Percentiles rank a stretch among this genome's conserved stretches.
phyloP scores from a whole-genome alignment of 2,329 filamentous ascomycete genomes.

The Aureobasidium sp. region DNA sequence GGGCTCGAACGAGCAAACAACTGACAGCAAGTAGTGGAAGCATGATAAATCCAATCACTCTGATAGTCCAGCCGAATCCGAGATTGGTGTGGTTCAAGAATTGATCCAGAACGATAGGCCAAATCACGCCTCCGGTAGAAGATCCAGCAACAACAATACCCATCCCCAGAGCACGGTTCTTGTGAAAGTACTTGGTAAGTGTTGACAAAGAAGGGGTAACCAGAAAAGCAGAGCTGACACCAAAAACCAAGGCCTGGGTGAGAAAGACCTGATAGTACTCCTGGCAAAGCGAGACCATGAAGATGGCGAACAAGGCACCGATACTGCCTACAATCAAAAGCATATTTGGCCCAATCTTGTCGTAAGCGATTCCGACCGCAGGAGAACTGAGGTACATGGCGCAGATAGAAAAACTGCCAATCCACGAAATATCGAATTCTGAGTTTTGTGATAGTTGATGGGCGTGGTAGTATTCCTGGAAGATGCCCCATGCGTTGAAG shows the following conservation, averaged over 20 bases:
- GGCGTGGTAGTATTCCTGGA: conserved; percentile 24
- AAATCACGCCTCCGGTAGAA: conserved; percentile 46
- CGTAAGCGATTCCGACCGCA: conserved; percentile 24
- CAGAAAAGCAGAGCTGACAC: conserved; percentile 36
- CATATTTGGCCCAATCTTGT: conserved; percentile 24
- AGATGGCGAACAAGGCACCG: conserved; percentile 24
- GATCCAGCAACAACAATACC: conserved; percentile 43
- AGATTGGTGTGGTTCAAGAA: conserved; percentile 41
- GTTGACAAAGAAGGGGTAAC: conserved; percentile 41
- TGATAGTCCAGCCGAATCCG: conserved; percentile 49
- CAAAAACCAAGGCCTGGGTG: conserved; percentile 42
- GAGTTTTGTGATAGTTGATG: conserved; percentile 19
- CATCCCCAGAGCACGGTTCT: conserved; percentile 40
- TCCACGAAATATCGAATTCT: conserved; percentile 26
- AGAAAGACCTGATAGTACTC: conserved; percentile 50
- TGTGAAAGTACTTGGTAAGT: conserved; percentile 41
- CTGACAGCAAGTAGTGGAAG: conserved; percentile 37
- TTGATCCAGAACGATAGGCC: conserved; percentile 42
- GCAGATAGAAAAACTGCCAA: conserved; percentile 25
- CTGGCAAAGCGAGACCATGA: conserved; percentile 41
- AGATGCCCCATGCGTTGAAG: conserved; percentile 24
- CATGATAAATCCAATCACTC: conserved; percentile 47
- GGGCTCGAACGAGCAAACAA: conserved; percentile 1
- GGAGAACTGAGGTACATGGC: conserved; percentile 24
- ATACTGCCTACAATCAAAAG: neutral